phyloP scores from a whole-genome alignment of 2,329 filamentous ascomycete species.

The Hypomyces perniciosus region DNA sequence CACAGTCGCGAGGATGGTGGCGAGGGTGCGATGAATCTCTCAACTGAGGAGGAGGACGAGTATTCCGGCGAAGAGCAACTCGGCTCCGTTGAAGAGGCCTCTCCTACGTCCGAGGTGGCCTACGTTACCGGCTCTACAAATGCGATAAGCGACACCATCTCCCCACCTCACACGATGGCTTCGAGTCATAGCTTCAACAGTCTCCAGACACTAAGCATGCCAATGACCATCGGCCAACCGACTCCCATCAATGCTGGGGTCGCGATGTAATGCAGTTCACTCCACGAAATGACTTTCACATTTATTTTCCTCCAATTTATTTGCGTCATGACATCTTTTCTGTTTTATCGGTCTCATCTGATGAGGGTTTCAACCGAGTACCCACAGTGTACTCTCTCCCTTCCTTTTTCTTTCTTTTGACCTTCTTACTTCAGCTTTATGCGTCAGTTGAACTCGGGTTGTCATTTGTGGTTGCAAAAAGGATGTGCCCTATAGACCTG shows the following conservation, averaged over 20 bases:
- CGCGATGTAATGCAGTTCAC: constrained; percentile 33
- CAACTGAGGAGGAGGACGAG: constrained; percentile 82
- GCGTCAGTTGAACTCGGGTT: constrained; percentile 9
- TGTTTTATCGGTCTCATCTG: constrained; percentile 17
- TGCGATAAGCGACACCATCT: constrained; percentile 27
- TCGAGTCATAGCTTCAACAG: constrained; percentile 45
- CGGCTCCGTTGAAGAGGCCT: constrained; percentile 72
- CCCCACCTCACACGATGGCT: constrained; percentile 15
- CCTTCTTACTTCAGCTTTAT: constrained; percentile 1
- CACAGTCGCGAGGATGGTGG: constrained; percentile 59
- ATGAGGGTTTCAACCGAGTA: constrained; percentile 16
- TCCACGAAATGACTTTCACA: neutral
- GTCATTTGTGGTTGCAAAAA: constrained; percentile 20
- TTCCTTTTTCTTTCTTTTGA: neutral
- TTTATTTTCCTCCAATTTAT: constrained; percentile 17
- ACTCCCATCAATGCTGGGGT: constrained; percentile 39
- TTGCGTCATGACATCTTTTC: constrained; percentile 12
- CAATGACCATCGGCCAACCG: constrained; percentile 57
- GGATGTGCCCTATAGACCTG: constrained; percentile 22
- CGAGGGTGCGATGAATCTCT: constrained; percentile 54
- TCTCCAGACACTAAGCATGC: constrained; percentile 57
- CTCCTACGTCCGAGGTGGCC: constrained; percentile 60
- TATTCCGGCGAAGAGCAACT: constrained; percentile 77
- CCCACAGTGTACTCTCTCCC: too few species aligned
- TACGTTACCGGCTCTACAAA: constrained; percentile 52